Conservation (phyloP, 2,329 filamentous ascomycete genomes). For the Penicillium sp. region DNA sequence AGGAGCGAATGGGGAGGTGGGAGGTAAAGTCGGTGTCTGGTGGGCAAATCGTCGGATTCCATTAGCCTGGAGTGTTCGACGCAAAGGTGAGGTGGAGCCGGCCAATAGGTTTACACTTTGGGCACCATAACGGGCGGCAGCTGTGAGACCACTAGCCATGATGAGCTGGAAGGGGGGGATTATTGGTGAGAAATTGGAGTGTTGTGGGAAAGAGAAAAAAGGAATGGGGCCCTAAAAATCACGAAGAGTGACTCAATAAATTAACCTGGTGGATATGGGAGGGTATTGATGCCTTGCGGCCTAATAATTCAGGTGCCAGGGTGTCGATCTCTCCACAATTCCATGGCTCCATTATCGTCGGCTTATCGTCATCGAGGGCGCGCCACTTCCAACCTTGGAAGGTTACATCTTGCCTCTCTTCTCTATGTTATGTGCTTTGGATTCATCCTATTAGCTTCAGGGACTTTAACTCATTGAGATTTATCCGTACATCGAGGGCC, state of each 20-base stretch:
- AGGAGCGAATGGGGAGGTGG: slow-evolving; percentile 60
- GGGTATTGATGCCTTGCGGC: slow-evolving; percentile 3
- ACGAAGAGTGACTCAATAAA: slow-evolving; percentile 20
- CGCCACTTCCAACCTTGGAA: not conserved
- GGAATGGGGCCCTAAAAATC: not conserved
- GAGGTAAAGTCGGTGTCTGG: slow-evolving; percentile 37
- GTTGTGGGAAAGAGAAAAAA: not conserved
- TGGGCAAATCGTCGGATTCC: slow-evolving; percentile 37
- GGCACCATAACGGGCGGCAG: slow-evolving; percentile 28
- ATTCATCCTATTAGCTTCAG: not conserved
- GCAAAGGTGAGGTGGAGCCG: slow-evolving; percentile 25
- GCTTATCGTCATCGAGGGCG: slow-evolving; percentile 21
- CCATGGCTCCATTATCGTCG: slow-evolving; percentile 21
- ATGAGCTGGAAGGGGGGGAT: slow-evolving; percentile 9
- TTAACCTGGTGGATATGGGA: slow-evolving; percentile 9
- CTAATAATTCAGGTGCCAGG: slow-evolving; percentile 7
- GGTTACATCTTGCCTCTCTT: not conserved
- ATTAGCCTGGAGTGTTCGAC: slow-evolving; percentile 27
- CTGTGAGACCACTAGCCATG: slow-evolving; percentile 30
- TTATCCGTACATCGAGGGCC: slow-evolving; percentile 11
- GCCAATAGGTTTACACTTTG: slow-evolving; percentile 31
- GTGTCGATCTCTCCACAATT: slow-evolving; percentile 18
- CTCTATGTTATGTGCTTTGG: not conserved
- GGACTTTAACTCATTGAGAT: not conserved
- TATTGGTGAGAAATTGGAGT: not conserved